Conservation (phyloP, 2,329 filamentous ascomycete genomes). For the Polychaeton citri region DNA sequence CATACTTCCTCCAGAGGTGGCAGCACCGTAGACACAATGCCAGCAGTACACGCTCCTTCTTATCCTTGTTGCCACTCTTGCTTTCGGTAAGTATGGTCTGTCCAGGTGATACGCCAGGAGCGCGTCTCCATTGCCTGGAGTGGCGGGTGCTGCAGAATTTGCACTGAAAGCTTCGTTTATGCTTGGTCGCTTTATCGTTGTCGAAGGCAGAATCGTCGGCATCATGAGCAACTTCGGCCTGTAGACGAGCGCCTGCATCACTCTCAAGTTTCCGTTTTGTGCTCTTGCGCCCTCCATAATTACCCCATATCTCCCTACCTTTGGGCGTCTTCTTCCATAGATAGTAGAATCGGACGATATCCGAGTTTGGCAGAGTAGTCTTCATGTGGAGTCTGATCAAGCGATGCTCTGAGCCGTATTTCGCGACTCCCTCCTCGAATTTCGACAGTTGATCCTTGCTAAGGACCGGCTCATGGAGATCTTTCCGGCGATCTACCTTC, state of each 20-base stretch:
- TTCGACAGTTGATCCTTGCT: slow-evolving; percentile 68
- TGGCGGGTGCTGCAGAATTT: slow-evolving; percentile 76
- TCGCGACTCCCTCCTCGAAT: slow-evolving; percentile 82
- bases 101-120: slow-evolving; percentile 62
- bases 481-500: slow-evolving; percentile 51
- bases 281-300: slow-evolving; percentile 72
- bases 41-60: slow-evolving; percentile 58
- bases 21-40: slow-evolving; percentile 85
- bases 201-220: slow-evolving; percentile 95
- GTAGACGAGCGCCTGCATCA: slow-evolving; percentile 58
- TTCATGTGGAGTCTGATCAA: slow-evolving; percentile 75
- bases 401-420: slow-evolving; percentile 82
- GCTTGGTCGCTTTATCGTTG: slow-evolving; percentile 63
- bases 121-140: slow-evolving; percentile 83
- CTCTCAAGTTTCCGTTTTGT: slow-evolving; percentile 61
- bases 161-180: slow-evolving; percentile 78
- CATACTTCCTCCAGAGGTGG: slow-evolving; percentile 89
- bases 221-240: slow-evolving; percentile 86
- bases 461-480: slow-evolving; percentile 74
- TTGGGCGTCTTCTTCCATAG: slow-evolving; percentile 91
- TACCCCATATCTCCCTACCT: slow-evolving; percentile 81
- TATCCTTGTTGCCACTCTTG: slow-evolving; percentile 57
- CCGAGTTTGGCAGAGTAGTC: slow-evolving; percentile 55
- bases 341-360: slow-evolving; percentile 89
- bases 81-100: slow-evolving; percentile 55